Conservation (phyloP, 805 yeast genomes). For the Candida hungchunana region DNA sequence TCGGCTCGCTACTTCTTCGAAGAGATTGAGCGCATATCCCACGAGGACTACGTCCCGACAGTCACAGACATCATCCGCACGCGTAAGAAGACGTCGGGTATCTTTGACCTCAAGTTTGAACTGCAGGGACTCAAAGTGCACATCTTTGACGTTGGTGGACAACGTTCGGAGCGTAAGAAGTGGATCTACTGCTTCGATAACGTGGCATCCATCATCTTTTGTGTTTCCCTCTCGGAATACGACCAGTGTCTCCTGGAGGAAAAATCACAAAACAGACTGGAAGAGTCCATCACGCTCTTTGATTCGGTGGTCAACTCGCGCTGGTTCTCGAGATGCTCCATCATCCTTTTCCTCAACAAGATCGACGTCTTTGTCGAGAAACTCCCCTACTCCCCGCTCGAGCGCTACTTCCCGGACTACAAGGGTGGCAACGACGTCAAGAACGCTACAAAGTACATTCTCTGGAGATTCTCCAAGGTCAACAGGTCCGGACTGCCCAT, state of each 20-base stretch:
- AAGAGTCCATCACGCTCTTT: conserved; percentile 77
- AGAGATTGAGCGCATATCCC: conserved; percentile 57
- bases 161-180: conserved; percentile 89
- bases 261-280: conserved; percentile 67
- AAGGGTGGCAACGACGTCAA: conserved; percentile 86
- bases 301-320: conserved; percentile 89
- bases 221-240: conserved; percentile 88
- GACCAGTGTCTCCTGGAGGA: conserved; percentile 84
- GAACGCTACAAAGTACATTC: conserved; percentile 86
- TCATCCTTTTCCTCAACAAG: conserved; percentile 83
- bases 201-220: conserved; percentile 83
- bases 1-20: conserved; percentile 77
- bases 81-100: conserved; percentile 90
- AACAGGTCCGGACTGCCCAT: conserved; percentile 78
- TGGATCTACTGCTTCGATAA: conserved; percentile 98
- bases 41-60: conserved; percentile 61
- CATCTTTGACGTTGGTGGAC: conserved; percentile 90
- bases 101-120: conserved; percentile 74
- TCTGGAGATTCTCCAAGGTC: conserved; percentile 84
- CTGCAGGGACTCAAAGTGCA: conserved; percentile 65
- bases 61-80: conserved; percentile 79
- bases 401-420: conserved; percentile 82
- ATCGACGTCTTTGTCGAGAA: conserved; percentile 88
- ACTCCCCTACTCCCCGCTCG: conserved; percentile 74
- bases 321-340: conserved; percentile 87